Conservation (phyloP, 148 eudicot genomes). For the Rhododendron vialii region DNA sequence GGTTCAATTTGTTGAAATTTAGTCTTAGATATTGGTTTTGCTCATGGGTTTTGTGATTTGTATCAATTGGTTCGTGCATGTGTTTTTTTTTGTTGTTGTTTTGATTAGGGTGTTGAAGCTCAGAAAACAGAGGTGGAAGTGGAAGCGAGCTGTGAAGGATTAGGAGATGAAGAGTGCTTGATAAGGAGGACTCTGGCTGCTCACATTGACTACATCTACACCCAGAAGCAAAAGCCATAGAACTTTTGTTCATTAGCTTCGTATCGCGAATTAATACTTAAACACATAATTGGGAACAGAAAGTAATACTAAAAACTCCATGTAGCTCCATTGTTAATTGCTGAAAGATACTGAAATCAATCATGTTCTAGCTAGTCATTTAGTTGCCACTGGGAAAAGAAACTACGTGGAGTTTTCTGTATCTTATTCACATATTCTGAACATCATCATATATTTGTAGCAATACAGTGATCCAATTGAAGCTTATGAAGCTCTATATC, state of each 20-base stretch:
- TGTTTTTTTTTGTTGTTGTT: background rate
- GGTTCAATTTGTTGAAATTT: background rate
- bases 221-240: slow-evolving; percentile 47
- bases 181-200: slow-evolving; percentile 45
- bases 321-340: background rate
- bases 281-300: background rate
- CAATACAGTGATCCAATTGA: no score
- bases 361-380: no score
- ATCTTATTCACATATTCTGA: background rate
- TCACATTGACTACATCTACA: slow-evolving; percentile 49
- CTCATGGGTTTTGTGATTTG: background rate
- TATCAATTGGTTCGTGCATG: background rate
- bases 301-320: background rate
- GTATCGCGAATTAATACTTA: background rate
- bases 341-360: no score
- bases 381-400: no score
- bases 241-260: background rate
- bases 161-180: slow-evolving; percentile 46
- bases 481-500: no score
- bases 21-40: background rate
- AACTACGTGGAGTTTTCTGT: background rate
- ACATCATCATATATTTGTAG: background rate
- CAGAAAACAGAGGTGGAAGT: slow-evolving; percentile 10
- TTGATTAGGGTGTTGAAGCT: slow-evolving; percentile 14
- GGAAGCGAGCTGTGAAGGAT: slow-evolving; percentile 36